phyloP scores from a whole-genome alignment of 345 rosid genomes.

The Alliaria petiolata region DNA sequence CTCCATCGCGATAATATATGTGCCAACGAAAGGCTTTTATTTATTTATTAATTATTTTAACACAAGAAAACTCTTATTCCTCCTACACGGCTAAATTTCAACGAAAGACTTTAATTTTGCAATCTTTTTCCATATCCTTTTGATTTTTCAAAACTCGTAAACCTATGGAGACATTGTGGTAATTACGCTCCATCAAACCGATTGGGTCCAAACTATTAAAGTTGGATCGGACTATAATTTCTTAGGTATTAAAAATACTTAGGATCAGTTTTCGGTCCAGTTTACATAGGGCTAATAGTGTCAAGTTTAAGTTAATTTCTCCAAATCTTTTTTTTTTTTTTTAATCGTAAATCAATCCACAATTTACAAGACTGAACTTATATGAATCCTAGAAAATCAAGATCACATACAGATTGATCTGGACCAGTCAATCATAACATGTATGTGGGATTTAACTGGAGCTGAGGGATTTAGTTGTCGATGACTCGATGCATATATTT shows the following conservation, averaged over 20 bases:
- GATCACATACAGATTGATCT: too few species aligned
- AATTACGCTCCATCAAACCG: neutral
- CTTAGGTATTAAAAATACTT: neutral
- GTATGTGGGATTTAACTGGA: neutral
- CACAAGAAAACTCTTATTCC: neutral
- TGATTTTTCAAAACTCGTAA: constrained; percentile 3
- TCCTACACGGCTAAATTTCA: neutral
- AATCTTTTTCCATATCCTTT: neutral
- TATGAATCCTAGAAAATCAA: neutral
- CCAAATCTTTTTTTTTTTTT: neutral
- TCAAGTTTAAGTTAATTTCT: neutral
- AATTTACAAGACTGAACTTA: neutral
- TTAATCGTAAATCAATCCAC: neutral
- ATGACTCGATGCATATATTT: neutral
- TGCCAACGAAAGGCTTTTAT: neutral
- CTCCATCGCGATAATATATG: neutral
- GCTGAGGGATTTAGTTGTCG: neutral
- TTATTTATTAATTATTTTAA: too few species aligned
- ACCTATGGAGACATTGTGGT: neutral
- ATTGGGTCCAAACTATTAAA: constrained; percentile 2
- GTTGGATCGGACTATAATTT: neutral
- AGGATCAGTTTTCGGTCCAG: neutral
- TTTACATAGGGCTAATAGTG: neutral
- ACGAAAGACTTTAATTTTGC: neutral
- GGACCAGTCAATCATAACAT: neutral